Evolutionary conservation across 805 yeast genomes (phyloP).

Genomic region (Torulaspora microellipsoides): DNA sequence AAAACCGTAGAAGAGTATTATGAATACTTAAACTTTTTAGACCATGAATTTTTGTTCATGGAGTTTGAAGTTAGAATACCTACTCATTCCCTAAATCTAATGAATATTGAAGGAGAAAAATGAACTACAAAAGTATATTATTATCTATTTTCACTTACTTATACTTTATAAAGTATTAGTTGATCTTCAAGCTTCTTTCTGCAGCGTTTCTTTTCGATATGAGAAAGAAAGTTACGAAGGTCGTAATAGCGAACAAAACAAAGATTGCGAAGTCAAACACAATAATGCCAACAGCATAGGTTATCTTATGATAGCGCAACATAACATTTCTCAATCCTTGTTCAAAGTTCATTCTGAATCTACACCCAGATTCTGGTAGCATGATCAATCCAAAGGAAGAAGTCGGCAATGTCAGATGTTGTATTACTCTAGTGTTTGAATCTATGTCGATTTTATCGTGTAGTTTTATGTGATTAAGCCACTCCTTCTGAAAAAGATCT

Average conservation of each 20-base stretch:
- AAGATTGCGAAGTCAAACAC: conserved; percentile 18
- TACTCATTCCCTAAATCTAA: not conserved
- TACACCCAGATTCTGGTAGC: conserved; percentile 20
- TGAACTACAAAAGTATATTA: too few relatives aligned
- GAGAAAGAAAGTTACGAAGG: conserved; percentile 15
- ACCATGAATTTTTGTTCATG: conserved; percentile 18
- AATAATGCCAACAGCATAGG: conserved; percentile 24
- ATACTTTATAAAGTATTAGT: too few relatives aligned
- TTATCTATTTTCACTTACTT: too few relatives aligned
- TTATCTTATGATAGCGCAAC: conserved; percentile 23
- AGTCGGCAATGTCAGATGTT: conserved; percentile 4
- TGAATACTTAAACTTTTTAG: conserved; percentile 21
- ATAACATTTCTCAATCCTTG: conserved; percentile 31
- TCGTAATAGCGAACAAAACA: conserved; percentile 17
- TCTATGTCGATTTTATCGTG: conserved; percentile 16
- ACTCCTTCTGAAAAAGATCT: conserved; percentile 17
- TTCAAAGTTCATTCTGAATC: conserved; percentile 24
- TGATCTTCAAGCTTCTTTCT: too few relatives aligned
- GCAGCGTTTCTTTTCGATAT: conserved; percentile 4
- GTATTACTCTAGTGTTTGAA: conserved; percentile 2
- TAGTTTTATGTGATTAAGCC: conserved; percentile 21
- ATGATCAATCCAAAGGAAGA: conserved; percentile 12
- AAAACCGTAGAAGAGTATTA: conserved; percentile 26
- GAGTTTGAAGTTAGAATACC: conserved; percentile 23
- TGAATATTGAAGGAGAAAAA: conserved; percentile 1